These are phyloP conservation scores for Kingdonia uniflora DNA, from an alignment of 164 flowering plant genomes.

Conservation along the genomic window DNA sequence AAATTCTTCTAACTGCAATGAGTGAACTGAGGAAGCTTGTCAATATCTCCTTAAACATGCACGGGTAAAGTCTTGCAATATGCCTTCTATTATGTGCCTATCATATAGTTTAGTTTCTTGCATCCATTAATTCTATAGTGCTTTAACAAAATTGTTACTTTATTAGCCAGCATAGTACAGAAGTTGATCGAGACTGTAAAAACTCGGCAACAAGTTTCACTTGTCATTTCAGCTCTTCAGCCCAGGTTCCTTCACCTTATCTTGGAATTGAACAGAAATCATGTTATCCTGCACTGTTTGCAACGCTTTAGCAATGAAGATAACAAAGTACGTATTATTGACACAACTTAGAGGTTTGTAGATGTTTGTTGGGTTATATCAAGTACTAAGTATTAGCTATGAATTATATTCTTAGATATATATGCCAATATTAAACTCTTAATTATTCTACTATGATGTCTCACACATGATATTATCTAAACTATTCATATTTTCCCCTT, in stretches of 20 bases:
- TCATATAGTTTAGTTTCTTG: no score
- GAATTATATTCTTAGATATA: no score
- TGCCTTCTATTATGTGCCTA: neutral
- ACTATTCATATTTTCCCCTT: no score
- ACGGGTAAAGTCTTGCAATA: slow-evolving; percentile 49
- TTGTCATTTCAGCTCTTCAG: slow-evolving; percentile 43
- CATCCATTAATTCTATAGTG: neutral
- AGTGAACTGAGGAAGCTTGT: slow-evolving; percentile 45
- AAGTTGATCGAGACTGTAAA: slow-evolving; percentile 64
- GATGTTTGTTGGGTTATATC: neutral
- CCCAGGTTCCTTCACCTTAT: slow-evolving; percentile 60
- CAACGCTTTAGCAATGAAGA: slow-evolving; percentile 50
- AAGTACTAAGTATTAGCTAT: no score
- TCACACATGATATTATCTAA: no score
- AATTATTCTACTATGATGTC: no score
- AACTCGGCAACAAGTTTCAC: slow-evolving; percentile 43
- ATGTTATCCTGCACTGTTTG: slow-evolving; percentile 77
- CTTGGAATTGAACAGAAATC: slow-evolving; percentile 75
- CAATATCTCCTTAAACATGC: slow-evolving; percentile 53
- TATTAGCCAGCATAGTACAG: slow-evolving; percentile 80
- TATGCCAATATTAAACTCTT: no score
- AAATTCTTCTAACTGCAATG: slow-evolving; percentile 39
- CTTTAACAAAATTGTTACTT: slow-evolving; percentile 3
- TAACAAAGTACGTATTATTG: slow-evolving; percentile 39
- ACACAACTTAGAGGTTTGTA: neutral